Base-by-base conservation (phyloP, 1,284 basidiomycete species). In the Leucoagaricus sp. region DNA sequence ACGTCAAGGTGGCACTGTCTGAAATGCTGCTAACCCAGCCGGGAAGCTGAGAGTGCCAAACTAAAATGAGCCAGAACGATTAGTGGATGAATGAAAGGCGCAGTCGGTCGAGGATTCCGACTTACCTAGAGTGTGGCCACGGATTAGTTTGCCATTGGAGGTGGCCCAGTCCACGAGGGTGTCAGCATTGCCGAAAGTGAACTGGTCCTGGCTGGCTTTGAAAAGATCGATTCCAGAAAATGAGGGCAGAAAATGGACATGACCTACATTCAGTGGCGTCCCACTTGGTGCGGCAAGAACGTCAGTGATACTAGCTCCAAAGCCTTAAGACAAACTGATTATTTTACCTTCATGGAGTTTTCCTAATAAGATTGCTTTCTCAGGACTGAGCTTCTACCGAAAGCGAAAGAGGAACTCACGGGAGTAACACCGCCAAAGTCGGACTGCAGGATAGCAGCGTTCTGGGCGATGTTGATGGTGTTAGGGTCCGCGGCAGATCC, bases 11-110 rank as follows among this genome's bases (percentile, higher is more conserved):
- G 23, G 26, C 33, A 26, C 36, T 53, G 50, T 63, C 58, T 17
- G 52, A 57, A 26, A 63, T 61, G 36, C 41, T 53, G 26, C 50
- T 44, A 28, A 63, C 62, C 62, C 60, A 63, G 3, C 40, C 31
- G 31, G 62, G 62, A 9, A 62, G 62, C 48, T 62, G 62, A 21
- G 62, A 60, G 42, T 63, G 62, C 62, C 62, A 63, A 21, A 63
- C 59, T 61, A 26, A 33, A 40, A 36, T 9, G 13, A 4, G 23
- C 29, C 21, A 21, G 28, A 41, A n/a, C n/a, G 23, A 10, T 34
- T 31, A 50, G 38, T 5, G 8, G 10, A 19, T 8, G 25, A 19
- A 17, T 2, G 46, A 28, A n/a, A 17, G 15, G 29, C 38, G 17
- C 17, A 19, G 17, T 23, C 23, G 41, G 13, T 13, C 8, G 41